Conservation (phyloP, 202 grass and related monocot species). For the Hordeum pubiflorum region DNA sequence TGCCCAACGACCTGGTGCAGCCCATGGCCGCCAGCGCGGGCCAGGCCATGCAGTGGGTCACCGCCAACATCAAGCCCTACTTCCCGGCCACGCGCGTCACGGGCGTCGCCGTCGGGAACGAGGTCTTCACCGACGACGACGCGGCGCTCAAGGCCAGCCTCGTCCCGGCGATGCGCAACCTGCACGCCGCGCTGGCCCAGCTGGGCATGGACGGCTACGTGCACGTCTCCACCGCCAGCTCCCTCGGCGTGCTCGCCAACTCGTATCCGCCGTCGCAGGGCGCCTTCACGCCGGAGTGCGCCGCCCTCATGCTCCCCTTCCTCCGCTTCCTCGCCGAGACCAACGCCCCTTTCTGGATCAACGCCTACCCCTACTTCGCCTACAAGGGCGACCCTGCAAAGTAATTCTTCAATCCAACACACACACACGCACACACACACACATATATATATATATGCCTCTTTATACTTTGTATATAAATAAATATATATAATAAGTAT, state of each 20-base stretch:
- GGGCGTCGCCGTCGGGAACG: conserved; percentile 85
- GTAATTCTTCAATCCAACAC: neutral
- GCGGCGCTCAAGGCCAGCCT: conserved; percentile 64
- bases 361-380: conserved; percentile 88
- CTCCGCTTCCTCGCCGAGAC: conserved; percentile 61
- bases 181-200: conserved; percentile 62
- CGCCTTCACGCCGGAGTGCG: conserved; percentile 50
- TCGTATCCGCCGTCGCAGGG: conserved; percentile 90
- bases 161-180: conserved; percentile 75
- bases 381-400: conserved; percentile 65
- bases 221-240: conserved; percentile 71
- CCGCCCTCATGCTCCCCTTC: conserved; percentile 49
- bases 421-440: too few species aligned
- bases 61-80: conserved; percentile 49
- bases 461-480: too few species aligned
- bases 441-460: too few species aligned
- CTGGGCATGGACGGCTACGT: conserved; percentile 61
- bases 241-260: conserved; percentile 67
- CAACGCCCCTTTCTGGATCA: conserved; percentile 75
- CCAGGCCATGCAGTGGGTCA: conserved; percentile 64
- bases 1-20: conserved; percentile 67
- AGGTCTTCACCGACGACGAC: conserved; percentile 71
- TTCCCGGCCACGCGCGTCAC: conserved; percentile 70
- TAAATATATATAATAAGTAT: too few species aligned
- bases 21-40: conserved; percentile 34